phyloP scores from a whole-genome alignment of 768 basidiomycete genomes.

The Pisolithus tinctorius region DNA sequence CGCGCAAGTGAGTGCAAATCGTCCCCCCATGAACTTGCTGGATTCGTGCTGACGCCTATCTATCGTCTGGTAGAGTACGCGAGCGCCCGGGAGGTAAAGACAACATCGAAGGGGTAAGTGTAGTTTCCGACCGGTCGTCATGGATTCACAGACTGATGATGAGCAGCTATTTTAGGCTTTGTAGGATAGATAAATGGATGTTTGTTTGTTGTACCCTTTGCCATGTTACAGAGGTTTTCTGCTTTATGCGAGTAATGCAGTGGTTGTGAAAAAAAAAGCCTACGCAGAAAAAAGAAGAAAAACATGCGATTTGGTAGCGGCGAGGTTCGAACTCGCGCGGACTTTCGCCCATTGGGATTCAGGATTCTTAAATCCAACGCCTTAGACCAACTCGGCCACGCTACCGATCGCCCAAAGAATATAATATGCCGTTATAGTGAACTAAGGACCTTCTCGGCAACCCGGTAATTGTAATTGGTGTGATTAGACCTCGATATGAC shows the following conservation, averaged over 20 bases:
- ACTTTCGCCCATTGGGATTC: conserved; percentile 78
- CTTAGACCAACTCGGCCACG: conserved; percentile 89
- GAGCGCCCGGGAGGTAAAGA: conserved; percentile 65
- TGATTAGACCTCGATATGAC: no score
- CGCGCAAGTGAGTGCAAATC: conserved; percentile 45
- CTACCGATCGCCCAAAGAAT: conserved; percentile 33
- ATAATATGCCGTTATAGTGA: background rate
- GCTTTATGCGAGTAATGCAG: background rate
- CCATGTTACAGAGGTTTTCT: no score
- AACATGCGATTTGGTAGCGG: conserved; percentile 49
- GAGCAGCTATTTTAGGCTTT: conserved; percentile 21
- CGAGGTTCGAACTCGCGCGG: conserved; percentile 92
- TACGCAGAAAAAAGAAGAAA: conserved; percentile 8
- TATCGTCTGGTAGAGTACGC: conserved; percentile 41
- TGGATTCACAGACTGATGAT: background rate
- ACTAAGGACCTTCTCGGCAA: background rate
- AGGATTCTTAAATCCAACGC: conserved; percentile 80
- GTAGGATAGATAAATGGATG: no score
- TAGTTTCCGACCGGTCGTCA: background rate
- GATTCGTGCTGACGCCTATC: background rate
- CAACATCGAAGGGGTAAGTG: conserved; percentile 40
- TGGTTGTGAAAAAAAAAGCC: conserved; percentile 5
- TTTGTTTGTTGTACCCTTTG: no score
- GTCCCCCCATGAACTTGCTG: background rate
- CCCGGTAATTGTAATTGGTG: no score